Evolutionary conservation across 768 basidiomycete genomes (phyloP).

Genomic region (Pleurotus cornucopiae): DNA sequence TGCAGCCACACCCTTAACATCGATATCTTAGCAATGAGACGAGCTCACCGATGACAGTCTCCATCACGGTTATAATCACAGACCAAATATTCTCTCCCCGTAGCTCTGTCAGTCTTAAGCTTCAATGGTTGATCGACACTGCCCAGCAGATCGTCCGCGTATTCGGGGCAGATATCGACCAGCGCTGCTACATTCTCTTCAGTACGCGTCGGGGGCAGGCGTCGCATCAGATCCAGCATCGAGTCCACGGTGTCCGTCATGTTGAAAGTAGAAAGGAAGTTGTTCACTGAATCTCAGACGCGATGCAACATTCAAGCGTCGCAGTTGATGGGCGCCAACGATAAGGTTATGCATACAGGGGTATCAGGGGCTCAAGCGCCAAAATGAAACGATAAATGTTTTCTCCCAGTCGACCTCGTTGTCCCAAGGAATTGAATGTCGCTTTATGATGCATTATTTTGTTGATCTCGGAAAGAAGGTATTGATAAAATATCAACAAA

Average conservation of each 20-base stretch:
- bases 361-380: too few species aligned
- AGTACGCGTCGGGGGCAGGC: constrained; percentile 88
- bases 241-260: constrained; percentile 84
- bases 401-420: too few species aligned
- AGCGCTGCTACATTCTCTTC: constrained; percentile 85
- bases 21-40: background rate
- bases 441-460: too few species aligned
- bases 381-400: too few species aligned
- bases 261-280: constrained; percentile 9
- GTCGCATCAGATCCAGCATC: constrained; percentile 93
- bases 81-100: constrained; percentile 85
- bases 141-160: constrained; percentile 90
- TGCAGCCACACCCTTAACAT: too few species aligned
- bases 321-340: too few species aligned
- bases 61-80: constrained; percentile 95
- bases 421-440: too few species aligned
- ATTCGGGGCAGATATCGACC: constrained; percentile 82
- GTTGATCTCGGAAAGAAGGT: too few species aligned
- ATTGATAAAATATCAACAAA: too few species aligned
- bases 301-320: too few species aligned
- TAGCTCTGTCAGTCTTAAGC: constrained; percentile 72
- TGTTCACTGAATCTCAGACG: background rate
- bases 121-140: constrained; percentile 94
- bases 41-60: constrained; percentile 77
- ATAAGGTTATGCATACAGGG: too few species aligned